Percentiles rank a stretch among this genome's conserved stretches.
phyloP scores from a whole-genome alignment of 768 basidiomycete species.

The Lentinus brumalis region DNA sequence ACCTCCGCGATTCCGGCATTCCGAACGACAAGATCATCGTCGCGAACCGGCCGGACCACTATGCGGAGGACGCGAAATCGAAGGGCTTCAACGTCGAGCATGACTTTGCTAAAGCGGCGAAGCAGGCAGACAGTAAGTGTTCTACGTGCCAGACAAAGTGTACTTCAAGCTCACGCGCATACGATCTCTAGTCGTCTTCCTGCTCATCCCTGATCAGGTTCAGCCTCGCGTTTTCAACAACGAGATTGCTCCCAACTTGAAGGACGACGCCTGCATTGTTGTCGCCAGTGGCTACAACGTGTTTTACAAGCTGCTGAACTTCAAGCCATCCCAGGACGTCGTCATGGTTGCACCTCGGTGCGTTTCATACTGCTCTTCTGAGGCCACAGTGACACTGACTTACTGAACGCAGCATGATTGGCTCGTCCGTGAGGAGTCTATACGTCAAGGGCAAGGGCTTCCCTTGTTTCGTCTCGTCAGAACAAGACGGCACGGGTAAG shows the following conservation, averaged over 20 bases:
- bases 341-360: constrained; percentile 70
- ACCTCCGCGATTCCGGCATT: constrained; percentile 63
- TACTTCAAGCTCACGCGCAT: not conserved
- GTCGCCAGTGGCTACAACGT: constrained; percentile 70
- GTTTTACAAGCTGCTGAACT: constrained; percentile 58
- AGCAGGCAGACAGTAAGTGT: constrained; percentile 52
- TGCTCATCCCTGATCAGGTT: constrained; percentile 65
- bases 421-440: constrained; percentile 62
- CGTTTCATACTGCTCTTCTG: not conserved
- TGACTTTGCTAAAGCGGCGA: constrained; percentile 56
- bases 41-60: constrained; percentile 58
- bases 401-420: constrained; percentile 55
- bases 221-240: constrained; percentile 66
- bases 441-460: constrained; percentile 63
- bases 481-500: constrained; percentile 58
- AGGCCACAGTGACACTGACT: not conserved
- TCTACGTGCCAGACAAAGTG: not conserved
- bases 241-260: constrained; percentile 51
- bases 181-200: constrained; percentile 49
- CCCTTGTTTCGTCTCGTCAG: constrained; percentile 66
- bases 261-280: constrained; percentile 49
- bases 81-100: constrained; percentile 61
- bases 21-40: constrained; percentile 61
- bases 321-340: constrained; percentile 55
- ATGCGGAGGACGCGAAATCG: constrained; percentile 56